A percentile compares a stretch with the other conserved stretches of the same genome.
Evolutionary conservation across 805 yeast species (phyloP).

Genomic region (Candida loeiensis): DNA sequence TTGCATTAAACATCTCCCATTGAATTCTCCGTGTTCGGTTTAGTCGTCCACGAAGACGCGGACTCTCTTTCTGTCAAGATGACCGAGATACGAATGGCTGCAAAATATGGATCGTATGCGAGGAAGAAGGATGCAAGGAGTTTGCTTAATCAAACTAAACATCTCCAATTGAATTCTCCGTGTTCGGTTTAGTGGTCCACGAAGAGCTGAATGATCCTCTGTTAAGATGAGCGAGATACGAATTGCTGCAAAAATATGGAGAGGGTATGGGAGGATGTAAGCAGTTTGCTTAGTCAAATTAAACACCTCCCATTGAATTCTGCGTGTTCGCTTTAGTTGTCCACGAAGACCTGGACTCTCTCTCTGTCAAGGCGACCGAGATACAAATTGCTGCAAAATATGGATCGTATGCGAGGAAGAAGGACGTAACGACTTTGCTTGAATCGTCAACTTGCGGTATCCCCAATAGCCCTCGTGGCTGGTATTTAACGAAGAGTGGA

Average conservation of each 20-base stretch:
- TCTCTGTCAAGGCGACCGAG: neutral
- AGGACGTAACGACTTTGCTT: neutral
- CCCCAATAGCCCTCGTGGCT: neutral
- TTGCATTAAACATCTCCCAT: no score
- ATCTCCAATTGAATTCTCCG: neutral
- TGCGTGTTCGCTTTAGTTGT: neutral
- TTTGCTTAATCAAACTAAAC: neutral
- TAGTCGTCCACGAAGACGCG: neutral
- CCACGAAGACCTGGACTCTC: neutral
- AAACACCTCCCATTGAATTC: neutral
- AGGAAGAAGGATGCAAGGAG: neutral
- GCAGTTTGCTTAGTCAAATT: no score
- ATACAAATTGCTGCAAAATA: constrained; percentile 1
- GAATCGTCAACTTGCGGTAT: neutral
- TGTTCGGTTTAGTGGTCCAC: neutral
- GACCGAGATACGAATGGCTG: constrained; percentile 1
- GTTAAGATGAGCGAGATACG: neutral
- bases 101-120: neutral
- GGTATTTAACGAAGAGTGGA: neutral
- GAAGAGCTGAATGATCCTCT: neutral
- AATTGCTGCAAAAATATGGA: constrained; percentile 1
- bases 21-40: neutral
- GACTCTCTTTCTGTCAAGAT: neutral
- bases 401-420: neutral
- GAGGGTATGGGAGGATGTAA: neutral